phyloP scores from a whole-genome alignment of 192 early-diverging fungal genomes.

The Backusella circina region DNA sequence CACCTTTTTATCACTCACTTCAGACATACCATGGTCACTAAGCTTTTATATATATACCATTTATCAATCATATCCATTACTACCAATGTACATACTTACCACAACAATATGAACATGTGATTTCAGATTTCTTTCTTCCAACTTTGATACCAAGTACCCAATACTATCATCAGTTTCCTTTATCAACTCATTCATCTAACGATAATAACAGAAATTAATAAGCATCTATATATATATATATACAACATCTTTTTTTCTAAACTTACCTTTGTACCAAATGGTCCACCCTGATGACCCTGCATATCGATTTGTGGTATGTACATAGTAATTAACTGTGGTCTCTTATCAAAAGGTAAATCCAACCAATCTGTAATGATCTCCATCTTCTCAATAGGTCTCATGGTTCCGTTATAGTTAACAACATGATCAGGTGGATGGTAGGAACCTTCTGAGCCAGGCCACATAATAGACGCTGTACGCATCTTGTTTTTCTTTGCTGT shows the following conservation, averaged over 20 bases:
- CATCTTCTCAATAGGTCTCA: constrained; percentile 51
- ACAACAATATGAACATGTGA: constrained; percentile 59
- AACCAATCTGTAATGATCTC: constrained; percentile 71
- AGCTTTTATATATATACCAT: neutral
- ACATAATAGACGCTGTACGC: constrained; percentile 77
- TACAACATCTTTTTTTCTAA: neutral
- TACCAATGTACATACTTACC: constrained; percentile 6
- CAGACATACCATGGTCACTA: constrained; percentile 9
- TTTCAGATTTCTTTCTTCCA: constrained; percentile 56
- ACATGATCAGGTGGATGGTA: constrained; percentile 62
- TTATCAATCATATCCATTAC: neutral
- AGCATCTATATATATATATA: neutral
- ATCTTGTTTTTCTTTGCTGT: constrained; percentile 70
- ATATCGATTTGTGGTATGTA: constrained; percentile 83
- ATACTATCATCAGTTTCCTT: constrained; percentile 55
- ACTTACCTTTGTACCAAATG: constrained; percentile 56
- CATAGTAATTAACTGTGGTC: constrained; percentile 73
- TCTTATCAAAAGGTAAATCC: constrained; percentile 62
- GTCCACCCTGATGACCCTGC: constrained; percentile 71
- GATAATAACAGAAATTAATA: neutral
- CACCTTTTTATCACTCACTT: neutral
- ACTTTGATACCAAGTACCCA: constrained; percentile 49
- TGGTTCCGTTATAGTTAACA: constrained; percentile 45
- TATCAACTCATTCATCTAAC: constrained; percentile 54
- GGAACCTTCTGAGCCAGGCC: constrained; percentile 71